phyloP scores from a whole-genome alignment of 1,284 basidiomycete genomes.

The Cryptococcus sp. region DNA sequence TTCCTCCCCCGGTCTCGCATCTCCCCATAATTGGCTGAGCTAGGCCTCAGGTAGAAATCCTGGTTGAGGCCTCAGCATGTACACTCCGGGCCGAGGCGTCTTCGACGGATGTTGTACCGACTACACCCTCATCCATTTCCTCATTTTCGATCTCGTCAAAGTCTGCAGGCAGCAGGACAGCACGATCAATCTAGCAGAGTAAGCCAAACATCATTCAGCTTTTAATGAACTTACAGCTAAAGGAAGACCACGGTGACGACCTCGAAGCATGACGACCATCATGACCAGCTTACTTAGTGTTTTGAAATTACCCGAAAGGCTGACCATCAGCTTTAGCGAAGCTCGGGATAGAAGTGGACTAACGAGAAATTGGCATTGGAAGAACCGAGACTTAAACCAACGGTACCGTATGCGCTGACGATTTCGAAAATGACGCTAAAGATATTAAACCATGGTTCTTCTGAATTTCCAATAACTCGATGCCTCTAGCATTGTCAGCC shows the following conservation, averaged over 20 bases:
- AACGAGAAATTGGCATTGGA: conserved; percentile 53
- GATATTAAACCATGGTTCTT: conserved; percentile 66
- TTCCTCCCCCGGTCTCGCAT: too few relatives aligned
- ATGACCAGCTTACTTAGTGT: conserved; percentile 83
- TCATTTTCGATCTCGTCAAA: conserved; percentile 40
- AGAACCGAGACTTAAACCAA: conserved; percentile 75
- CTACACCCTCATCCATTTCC: background rate
- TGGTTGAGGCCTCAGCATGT: too few relatives aligned
- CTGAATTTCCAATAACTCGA: conserved; percentile 53
- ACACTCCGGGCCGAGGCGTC: too few relatives aligned
- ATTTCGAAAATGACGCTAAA: conserved; percentile 58
- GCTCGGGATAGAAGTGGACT: conserved; percentile 26
- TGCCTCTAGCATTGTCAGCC: conserved; percentile 50
- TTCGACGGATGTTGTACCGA: too few relatives aligned
- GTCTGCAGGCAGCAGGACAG: conserved; percentile 47
- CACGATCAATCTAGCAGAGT: conserved; percentile 40
- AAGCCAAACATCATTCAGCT: background rate
- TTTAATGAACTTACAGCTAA: conserved; percentile 68
- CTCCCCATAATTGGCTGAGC: too few relatives aligned
- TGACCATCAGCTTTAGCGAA: conserved; percentile 34
- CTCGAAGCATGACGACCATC: conserved; percentile 83
- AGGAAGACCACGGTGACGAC: conserved; percentile 82
- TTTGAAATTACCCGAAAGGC: conserved; percentile 71
- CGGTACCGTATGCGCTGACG: conserved; percentile 85
- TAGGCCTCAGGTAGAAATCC: too few relatives aligned